These are phyloP conservation scores for Tripidium arundinaceum DNA, from an alignment of 202 grass and related monocot species.

Conservation along the genomic window DNA sequence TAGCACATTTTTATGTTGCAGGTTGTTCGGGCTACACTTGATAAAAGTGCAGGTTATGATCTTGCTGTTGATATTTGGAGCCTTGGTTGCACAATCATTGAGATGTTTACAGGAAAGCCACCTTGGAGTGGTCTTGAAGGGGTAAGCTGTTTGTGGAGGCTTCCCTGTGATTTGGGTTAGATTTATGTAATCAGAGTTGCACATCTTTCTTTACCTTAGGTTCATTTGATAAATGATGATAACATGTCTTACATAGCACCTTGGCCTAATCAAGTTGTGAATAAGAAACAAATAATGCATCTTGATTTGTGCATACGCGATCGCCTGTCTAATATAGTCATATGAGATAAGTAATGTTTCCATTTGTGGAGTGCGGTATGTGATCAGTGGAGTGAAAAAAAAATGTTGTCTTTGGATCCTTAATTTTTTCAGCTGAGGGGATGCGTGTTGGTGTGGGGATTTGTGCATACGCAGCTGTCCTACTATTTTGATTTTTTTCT, in stretches of 20 bases:
- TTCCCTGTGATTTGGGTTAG: constrained; percentile 12
- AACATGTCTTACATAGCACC: not conserved
- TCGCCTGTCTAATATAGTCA: not conserved
- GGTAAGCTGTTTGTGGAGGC: constrained; percentile 44
- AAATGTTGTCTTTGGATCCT: not conserved
- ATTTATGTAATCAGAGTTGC: constrained; percentile 7
- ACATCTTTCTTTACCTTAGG: not conserved
- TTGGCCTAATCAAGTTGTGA: not conserved
- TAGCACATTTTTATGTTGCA: constrained; percentile 48
- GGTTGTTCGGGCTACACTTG: constrained; percentile 83
- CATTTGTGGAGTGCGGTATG: not conserved
- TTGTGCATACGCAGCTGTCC: not conserved
- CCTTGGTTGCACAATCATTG: constrained; percentile 92
- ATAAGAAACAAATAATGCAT: constrained; percentile 13
- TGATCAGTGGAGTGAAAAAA: not conserved
- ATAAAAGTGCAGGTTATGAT: constrained; percentile 77
- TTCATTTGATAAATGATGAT: constrained; percentile 21
- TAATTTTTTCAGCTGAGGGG: not conserved
- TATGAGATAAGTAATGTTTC: not conserved
- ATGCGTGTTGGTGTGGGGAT: not conserved
- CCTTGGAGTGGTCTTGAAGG: constrained; percentile 97
- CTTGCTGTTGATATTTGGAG: constrained; percentile 94
- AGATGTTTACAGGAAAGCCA: constrained; percentile 93
- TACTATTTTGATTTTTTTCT: not conserved
- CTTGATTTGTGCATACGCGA: not conserved